A percentile compares a stretch with the other conserved stretches of the same genome.
Conservation (phyloP, 345 rosid species). For the Lepidium sativum region DNA sequence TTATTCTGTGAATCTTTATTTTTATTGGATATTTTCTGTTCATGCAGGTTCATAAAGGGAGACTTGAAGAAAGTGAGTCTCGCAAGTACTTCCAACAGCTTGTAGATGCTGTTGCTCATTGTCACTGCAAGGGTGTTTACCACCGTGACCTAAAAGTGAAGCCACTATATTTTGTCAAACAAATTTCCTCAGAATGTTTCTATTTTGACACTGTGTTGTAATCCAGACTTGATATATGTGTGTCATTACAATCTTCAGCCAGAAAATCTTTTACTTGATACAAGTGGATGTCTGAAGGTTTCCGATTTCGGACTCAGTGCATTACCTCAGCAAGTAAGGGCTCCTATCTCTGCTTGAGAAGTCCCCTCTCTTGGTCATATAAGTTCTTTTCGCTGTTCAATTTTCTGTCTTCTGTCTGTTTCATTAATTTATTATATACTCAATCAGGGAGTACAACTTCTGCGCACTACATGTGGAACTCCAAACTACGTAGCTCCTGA, state of each 20-base stretch:
- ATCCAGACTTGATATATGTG: not conserved
- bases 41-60: conserved; percentile 57
- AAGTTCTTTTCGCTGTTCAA: not conserved
- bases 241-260: conserved; percentile 42
- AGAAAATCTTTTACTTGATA: conserved; percentile 77
- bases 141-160: conserved; percentile 89
- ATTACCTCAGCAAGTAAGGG: conserved; percentile 80
- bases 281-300: conserved; percentile 71
- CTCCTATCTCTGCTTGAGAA: conserved; percentile 15
- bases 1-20: not conserved
- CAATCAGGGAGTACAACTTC: conserved; percentile 81
- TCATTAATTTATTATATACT: conserved; percentile 18
- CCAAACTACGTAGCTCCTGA: conserved; percentile 98
- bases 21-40: not conserved
- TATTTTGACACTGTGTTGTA: conserved; percentile 10
- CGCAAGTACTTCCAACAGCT: conserved; percentile 91
- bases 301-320: conserved; percentile 99
- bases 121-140: conserved; percentile 84
- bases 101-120: conserved; percentile 75
- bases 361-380: not conserved
- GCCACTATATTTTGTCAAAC: not conserved
- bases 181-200: not conserved
- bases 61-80: conserved; percentile 60
- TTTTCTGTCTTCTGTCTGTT: conserved; percentile 2
- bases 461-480: conserved; percentile 93